These are phyloP conservation scores for Aspergillus costaricaensis DNA, from an alignment of 2,329 filamentous ascomycete species.

Conservation along the genomic window DNA sequence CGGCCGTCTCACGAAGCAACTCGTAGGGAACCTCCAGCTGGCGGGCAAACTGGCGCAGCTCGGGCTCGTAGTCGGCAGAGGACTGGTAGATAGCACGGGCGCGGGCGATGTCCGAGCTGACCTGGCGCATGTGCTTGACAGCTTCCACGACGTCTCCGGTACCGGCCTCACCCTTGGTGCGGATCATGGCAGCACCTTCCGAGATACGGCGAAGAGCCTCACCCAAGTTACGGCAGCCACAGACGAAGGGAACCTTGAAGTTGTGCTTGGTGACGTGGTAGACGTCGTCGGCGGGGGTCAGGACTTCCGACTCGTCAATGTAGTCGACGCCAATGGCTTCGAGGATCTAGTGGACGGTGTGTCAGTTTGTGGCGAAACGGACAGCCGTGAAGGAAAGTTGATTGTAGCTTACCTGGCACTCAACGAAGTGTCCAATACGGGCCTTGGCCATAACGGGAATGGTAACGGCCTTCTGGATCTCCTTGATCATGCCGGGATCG, in stretches of 20 bases:
- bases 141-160: constrained; percentile 97
- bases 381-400: background rate
- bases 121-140: constrained; percentile 90
- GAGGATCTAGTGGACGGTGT: constrained; percentile 67
- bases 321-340: constrained; percentile 95
- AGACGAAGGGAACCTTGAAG: constrained; percentile 89
- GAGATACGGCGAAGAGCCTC: constrained; percentile 88
- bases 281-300: constrained; percentile 87
- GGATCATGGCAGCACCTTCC: constrained; percentile 97
- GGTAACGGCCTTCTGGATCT: constrained; percentile 91
- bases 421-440: constrained; percentile 94
- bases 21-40: constrained; percentile 77
- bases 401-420: constrained; percentile 69
- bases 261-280: constrained; percentile 88
- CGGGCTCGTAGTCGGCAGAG: constrained; percentile 58
- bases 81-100: constrained; percentile 59
- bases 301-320: constrained; percentile 96
- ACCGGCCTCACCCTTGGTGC: constrained; percentile 96
- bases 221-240: constrained; percentile 90
- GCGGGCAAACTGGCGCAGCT: constrained; percentile 76
- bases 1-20: constrained; percentile 81
- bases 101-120: constrained; percentile 76
- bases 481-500: constrained; percentile 89
- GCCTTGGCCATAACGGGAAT: constrained; percentile 99
- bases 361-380: background rate